phyloP scores from a whole-genome alignment of 345 rosid species.

The Hevea brasiliensis region DNA sequence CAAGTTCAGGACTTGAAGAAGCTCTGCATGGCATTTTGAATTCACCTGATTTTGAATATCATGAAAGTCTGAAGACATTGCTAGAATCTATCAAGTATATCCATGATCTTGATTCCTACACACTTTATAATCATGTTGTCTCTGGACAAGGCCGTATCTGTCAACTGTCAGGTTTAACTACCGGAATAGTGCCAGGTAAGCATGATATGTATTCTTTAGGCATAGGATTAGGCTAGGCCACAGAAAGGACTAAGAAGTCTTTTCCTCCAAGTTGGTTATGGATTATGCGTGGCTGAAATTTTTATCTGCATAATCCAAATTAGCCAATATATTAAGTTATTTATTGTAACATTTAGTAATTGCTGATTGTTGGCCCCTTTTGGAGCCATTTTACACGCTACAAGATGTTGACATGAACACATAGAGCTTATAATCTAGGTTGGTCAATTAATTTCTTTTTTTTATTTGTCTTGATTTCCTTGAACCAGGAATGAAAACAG shows the following conservation, averaged over 20 bases:
- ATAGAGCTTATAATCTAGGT: not conserved
- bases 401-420: not conserved
- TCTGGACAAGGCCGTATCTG: constrained; percentile 54
- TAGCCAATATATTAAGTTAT: not conserved
- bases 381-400: not conserved
- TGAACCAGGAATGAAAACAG: constrained; percentile 56
- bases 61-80: constrained; percentile 32
- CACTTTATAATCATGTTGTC: constrained; percentile 44
- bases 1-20: constrained; percentile 70
- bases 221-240: not conserved
- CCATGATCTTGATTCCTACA: constrained; percentile 41
- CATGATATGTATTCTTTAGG: not conserved
- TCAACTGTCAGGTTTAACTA: constrained; percentile 51
- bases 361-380: not conserved
- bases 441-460: not conserved
- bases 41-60: constrained; percentile 27
- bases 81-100: constrained; percentile 50
- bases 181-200: constrained; percentile 58
- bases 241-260: not conserved
- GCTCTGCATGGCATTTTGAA: constrained; percentile 50
- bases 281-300: not conserved
- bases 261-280: not conserved
- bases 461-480: constrained; percentile 16
- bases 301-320: not conserved
- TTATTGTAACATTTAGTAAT: not conserved